Evolutionary conservation across 495 filamentous ascomycete genomes (phyloP).

Genomic region (Podospora tetraspora): DNA sequence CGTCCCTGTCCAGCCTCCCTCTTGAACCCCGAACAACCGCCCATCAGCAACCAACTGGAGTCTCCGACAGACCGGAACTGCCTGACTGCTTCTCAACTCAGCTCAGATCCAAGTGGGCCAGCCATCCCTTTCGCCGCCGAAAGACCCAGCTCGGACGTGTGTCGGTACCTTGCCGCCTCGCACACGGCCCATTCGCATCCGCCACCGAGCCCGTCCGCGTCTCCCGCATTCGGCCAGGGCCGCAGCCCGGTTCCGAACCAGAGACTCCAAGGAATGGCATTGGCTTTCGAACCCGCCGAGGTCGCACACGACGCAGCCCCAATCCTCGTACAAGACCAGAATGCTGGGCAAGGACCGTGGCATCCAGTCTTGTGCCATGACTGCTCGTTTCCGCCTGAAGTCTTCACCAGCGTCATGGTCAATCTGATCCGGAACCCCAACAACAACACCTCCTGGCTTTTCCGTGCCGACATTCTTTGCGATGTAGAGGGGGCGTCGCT

Average conservation of each 20-base stretch:
- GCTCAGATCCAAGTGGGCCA: background rate
- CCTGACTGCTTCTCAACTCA: background rate
- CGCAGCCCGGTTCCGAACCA: background rate
- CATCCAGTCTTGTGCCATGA: conserved; percentile 44
- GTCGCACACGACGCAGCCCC: conserved; percentile 29
- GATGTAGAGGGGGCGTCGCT: conserved; percentile 29
- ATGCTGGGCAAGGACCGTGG: conserved; percentile 36
- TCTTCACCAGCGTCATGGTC: conserved; percentile 59
- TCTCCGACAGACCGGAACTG: background rate
- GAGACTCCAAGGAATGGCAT: conserved; percentile 16
- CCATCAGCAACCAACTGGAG: background rate
- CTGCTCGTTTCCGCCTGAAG: conserved; percentile 53
- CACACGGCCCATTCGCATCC: background rate
- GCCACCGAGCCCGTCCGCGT: background rate
- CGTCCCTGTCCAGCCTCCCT: too few relatives aligned
- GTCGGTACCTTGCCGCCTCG: too few relatives aligned
- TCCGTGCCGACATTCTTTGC: conserved; percentile 79
- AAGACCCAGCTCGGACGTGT: too few relatives aligned
- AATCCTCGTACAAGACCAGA: conserved; percentile 18
- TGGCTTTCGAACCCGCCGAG: conserved; percentile 28
- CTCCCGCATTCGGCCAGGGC: background rate
- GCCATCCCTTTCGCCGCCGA: too few relatives aligned
- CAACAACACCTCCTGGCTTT: conserved; percentile 74
- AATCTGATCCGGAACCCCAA: conserved; percentile 82
- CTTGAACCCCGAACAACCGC: background rate